Evolutionary conservation across 2,329 filamentous ascomycete genomes (phyloP).

Genomic region (Polychaeton citri): DNA sequence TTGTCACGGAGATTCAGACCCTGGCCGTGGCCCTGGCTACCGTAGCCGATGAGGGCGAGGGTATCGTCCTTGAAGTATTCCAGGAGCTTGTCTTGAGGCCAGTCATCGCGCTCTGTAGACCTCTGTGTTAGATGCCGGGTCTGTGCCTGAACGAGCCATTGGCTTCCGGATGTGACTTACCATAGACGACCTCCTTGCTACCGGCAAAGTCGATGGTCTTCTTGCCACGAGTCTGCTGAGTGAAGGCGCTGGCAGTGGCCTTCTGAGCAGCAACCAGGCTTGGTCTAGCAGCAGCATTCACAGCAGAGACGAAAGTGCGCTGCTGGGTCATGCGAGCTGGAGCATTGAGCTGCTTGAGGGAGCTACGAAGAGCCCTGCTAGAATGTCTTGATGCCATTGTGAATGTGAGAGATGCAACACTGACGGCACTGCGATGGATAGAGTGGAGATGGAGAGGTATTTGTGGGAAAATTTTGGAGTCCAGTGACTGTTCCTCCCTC

Average conservation of each 20-base stretch:
- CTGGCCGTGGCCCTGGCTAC: slow-evolving; percentile 95
- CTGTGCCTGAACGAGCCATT: not conserved
- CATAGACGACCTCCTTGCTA: slow-evolving; percentile 85
- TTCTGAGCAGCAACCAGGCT: slow-evolving; percentile 33
- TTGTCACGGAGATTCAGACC: slow-evolving; percentile 99
- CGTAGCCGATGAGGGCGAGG: slow-evolving; percentile 97
- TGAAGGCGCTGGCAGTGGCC: slow-evolving; percentile 30
- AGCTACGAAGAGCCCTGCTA: slow-evolving; percentile 46
- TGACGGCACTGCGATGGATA: slow-evolving; percentile 3
- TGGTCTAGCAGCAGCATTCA: slow-evolving; percentile 35
- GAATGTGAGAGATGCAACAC: slow-evolving; percentile 2
- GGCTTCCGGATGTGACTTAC: slow-evolving; percentile 36
- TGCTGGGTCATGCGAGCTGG: slow-evolving; percentile 34
- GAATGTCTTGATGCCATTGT: slow-evolving; percentile 67
- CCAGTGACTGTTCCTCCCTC: too few species aligned
- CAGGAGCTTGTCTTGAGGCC: slow-evolving; percentile 95
- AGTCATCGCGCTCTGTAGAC: slow-evolving; percentile 78
- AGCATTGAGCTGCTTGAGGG: slow-evolving; percentile 41
- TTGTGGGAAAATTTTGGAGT: too few species aligned
- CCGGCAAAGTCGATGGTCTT: slow-evolving; percentile 99
- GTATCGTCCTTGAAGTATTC: slow-evolving; percentile 99
- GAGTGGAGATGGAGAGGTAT: slow-evolving; percentile 1
- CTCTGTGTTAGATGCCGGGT: slow-evolving; percentile 14
- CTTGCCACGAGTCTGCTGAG: slow-evolving; percentile 60
- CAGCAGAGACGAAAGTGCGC: slow-evolving; percentile 46